Evolutionary conservation across 192 early-diverging fungal genomes (phyloP), one percentile per base, ranked within the genome.

Genomic region (Fimicolochytrium jonesii): DNA sequence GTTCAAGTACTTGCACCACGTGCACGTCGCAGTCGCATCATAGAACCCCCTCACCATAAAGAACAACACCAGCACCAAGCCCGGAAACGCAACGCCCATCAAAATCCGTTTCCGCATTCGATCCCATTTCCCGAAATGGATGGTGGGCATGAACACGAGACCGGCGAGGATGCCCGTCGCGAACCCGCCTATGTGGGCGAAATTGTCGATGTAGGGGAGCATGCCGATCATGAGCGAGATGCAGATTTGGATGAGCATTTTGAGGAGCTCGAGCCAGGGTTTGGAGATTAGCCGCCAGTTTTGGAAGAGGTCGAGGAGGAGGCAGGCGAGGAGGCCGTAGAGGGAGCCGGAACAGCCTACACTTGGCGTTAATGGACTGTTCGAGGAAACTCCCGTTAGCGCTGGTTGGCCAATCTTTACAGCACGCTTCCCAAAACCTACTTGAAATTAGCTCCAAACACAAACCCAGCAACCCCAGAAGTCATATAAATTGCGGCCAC

Each of bases 101-200:
- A 77, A 58, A 0, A 50, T 56, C 22, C 62, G 54, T 46, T 83
- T 81, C 26, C 66, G 30, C 35, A 59, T 50, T 49, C 74, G 72
- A 57, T 78, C 78, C 65, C 65, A 69, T 31, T 68, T 69, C 17
- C 71, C 73, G 56, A 64, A 84, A 57, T 85, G 77, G 9, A 86
- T 73, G 10, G 77, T 84, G 0, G 90, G 87, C 81, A 89, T 80
- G 46, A 91, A 85, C 31, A 90, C 64, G 4, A 87, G 65, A 13
- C 88, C 86, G 7, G 86, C 69, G 22, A 89, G 42, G 33, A 89
- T 61, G 0, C 88, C 90, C 44, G 68, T 70, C 32, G 86, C 63
- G 63, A 87, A 90, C 3, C 90, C 88, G 35, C 90, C 92, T 41
- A 92, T 75, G 77, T 93, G 92, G 15, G 92, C 89, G 69, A 89